Percentiles rank a stretch among this genome's conserved stretches.
Conservation (phyloP, 2,329 filamentous ascomycete genomes). For the Aspergillus sp. region DNA sequence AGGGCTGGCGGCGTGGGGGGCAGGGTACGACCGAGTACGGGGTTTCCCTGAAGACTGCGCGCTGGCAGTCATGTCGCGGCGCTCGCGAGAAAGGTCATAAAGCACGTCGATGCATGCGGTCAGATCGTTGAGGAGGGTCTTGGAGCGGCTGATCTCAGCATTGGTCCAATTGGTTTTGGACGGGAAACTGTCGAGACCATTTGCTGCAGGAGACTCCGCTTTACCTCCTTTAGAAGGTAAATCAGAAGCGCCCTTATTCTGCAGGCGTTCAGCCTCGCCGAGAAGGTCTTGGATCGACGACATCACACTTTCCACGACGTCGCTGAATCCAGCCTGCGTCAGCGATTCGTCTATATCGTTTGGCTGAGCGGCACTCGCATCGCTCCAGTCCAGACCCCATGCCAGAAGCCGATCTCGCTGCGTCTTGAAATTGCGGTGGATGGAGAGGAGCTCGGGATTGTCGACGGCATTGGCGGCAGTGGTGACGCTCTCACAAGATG, state of each 20-base stretch:
- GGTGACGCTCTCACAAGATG: slow-evolving; percentile 57
- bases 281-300: slow-evolving; percentile 63
- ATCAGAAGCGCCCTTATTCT: slow-evolving; percentile 45
- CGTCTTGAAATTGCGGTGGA: slow-evolving; percentile 61
- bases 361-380: slow-evolving; percentile 56
- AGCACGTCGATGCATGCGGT: slow-evolving; percentile 64
- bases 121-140: slow-evolving; percentile 59
- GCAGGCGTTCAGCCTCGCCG: slow-evolving; percentile 61
- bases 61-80: slow-evolving; percentile 45
- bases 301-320: slow-evolving; percentile 64
- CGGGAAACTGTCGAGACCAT: slow-evolving; percentile 30
- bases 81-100: slow-evolving; percentile 61
- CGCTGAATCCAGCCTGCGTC: slow-evolving; percentile 61
- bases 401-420: slow-evolving; percentile 64
- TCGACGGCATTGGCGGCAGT: slow-evolving; percentile 49
- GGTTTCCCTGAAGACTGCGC: slow-evolving; percentile 24
- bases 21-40: slow-evolving; percentile 25
- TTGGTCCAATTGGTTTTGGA: slow-evolving; percentile 48
- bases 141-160: slow-evolving; percentile 55
- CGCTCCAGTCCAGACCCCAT: slow-evolving; percentile 67
- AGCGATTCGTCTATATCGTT: slow-evolving; percentile 64
- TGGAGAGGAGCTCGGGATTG: slow-evolving; percentile 54
- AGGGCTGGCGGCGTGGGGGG: slow-evolving; percentile 23
- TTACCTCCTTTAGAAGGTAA: slow-evolving; percentile 37
- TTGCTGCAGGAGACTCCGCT: slow-evolving; percentile 30